Conservation (phyloP, 805 yeast genomes). For the Yarrowia phangngaensis region DNA sequence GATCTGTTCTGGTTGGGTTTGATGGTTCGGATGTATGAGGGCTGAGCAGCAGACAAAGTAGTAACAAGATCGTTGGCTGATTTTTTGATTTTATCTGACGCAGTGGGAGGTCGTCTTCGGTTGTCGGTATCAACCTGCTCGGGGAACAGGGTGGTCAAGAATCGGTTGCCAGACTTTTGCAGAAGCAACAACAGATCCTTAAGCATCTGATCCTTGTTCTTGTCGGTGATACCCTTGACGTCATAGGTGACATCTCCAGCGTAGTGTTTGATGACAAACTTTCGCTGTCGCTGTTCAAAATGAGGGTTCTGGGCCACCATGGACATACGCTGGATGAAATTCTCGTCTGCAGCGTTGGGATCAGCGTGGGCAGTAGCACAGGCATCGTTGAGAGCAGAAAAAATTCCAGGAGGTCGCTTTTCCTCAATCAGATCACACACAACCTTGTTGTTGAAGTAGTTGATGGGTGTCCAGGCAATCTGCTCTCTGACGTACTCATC, state of each 20-base stretch:
- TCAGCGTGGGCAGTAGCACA: constrained; percentile 99
- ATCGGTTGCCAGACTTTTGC: constrained; percentile 63
- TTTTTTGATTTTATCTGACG: constrained; percentile 87
- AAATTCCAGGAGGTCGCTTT: constrained; percentile 90
- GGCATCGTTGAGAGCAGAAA: constrained; percentile 94
- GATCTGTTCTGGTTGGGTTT: constrained; percentile 93
- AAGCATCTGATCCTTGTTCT: constrained; percentile 90
- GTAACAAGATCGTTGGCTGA: constrained; percentile 89
- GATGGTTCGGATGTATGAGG: constrained; percentile 94
- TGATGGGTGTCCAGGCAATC: constrained; percentile 96
- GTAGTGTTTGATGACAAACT: constrained; percentile 89
- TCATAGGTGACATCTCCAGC: constrained; percentile 98
- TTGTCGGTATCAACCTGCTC: constrained; percentile 59
- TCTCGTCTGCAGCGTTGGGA: constrained; percentile 92
- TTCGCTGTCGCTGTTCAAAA: constrained; percentile 81
- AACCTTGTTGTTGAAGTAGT: constrained; percentile 90
- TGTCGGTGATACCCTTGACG: constrained; percentile 85
- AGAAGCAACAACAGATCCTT: constrained; percentile 81
- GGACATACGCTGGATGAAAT: constrained; percentile 86
- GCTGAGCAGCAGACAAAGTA: constrained; percentile 84
- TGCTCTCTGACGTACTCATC: constrained; percentile 95
- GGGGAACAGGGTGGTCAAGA: constrained; percentile 60
- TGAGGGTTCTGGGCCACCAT: constrained; percentile 79
- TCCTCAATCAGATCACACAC: constrained; percentile 96
- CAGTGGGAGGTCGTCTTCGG: constrained; percentile 87